Conservation (phyloP, 192 early-diverging fungal genomes). For the Obelidium mucronatum region DNA sequence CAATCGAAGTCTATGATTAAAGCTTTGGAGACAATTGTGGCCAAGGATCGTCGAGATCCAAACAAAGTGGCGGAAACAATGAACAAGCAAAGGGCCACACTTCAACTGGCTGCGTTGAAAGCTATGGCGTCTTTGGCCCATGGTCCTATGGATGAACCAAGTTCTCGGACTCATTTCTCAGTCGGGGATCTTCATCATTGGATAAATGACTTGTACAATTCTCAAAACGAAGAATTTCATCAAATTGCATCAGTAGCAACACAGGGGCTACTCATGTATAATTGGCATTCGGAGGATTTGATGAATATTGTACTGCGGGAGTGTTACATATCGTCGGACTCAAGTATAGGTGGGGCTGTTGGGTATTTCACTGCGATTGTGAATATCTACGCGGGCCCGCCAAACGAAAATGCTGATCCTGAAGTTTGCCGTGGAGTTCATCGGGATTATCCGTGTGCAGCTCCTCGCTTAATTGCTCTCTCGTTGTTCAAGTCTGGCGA, state of each 20-base stretch:
- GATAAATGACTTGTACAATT: slow-evolving; percentile 53
- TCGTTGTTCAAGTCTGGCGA: slow-evolving; percentile 85
- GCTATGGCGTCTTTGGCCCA: slow-evolving; percentile 89
- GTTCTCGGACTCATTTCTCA: slow-evolving; percentile 42
- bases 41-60: slow-evolving; percentile 77
- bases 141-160: slow-evolving; percentile 48
- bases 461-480: slow-evolving; percentile 48
- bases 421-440: slow-evolving; percentile 19
- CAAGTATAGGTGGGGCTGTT: slow-evolving; percentile 60
- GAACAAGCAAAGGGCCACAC: slow-evolving; percentile 77
- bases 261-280: slow-evolving; percentile 70
- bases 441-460: slow-evolving; percentile 65
- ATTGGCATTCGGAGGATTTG: slow-evolving; percentile 51
- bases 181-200: slow-evolving; percentile 46
- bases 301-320: slow-evolving; percentile 70
- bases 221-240: slow-evolving; percentile 50
- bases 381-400: slow-evolving; percentile 62
- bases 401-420: not conserved
- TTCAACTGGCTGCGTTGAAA: slow-evolving; percentile 82
- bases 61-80: slow-evolving; percentile 64
- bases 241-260: slow-evolving; percentile 65
- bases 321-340: slow-evolving; percentile 69
- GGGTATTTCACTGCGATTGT: slow-evolving; percentile 76
- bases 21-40: slow-evolving; percentile 65
- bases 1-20: slow-evolving; percentile 73